A percentile compares a stretch with the other conserved stretches of the same genome.
Evolutionary conservation across 371 early-diverging fungal genomes (phyloP).

Genomic region (Amoeboaphelidium protococcarum): DNA sequence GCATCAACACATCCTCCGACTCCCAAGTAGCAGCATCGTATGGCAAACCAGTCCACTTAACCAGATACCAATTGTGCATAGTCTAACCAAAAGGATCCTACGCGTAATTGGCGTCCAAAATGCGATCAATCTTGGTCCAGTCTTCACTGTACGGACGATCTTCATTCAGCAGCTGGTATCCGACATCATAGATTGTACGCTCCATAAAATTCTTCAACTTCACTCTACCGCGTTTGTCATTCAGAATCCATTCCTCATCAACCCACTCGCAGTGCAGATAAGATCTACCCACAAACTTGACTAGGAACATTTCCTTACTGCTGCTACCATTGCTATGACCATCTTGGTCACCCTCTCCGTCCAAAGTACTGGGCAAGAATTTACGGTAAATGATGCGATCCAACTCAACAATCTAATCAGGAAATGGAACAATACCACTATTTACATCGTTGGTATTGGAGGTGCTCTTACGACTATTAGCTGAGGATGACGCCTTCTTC

Average conservation of each 20-base stretch:
- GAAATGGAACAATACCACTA: not conserved
- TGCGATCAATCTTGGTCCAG: constrained; percentile 35
- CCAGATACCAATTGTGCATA: constrained; percentile 36
- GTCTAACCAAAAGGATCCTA: constrained; percentile 21
- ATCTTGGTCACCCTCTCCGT: not conserved
- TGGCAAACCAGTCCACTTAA: constrained; percentile 75
- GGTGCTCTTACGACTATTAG: not conserved
- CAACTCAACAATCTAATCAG: not conserved
- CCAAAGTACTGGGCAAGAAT: not conserved
- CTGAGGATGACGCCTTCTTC: not conserved
- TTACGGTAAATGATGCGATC: not conserved
- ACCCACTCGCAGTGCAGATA: constrained; percentile 70
- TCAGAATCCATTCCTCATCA: constrained; percentile 26
- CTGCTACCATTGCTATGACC: not conserved
- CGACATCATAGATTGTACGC: constrained; percentile 21
- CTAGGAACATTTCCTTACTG: not conserved
- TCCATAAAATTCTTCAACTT: constrained; percentile 47
- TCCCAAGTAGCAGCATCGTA: constrained; percentile 81
- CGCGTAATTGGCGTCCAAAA: constrained; percentile 59
- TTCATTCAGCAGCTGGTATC: constrained; percentile 23
- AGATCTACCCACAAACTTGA: constrained; percentile 11
- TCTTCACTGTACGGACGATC: constrained; percentile 26
- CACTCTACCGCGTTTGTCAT: constrained; percentile 38
- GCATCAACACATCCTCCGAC: constrained; percentile 25
- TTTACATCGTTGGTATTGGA: not conserved